Base-by-base conservation (phyloP, 495 filamentous ascomycete genomes). In the Penicillium odoratum region DNA sequence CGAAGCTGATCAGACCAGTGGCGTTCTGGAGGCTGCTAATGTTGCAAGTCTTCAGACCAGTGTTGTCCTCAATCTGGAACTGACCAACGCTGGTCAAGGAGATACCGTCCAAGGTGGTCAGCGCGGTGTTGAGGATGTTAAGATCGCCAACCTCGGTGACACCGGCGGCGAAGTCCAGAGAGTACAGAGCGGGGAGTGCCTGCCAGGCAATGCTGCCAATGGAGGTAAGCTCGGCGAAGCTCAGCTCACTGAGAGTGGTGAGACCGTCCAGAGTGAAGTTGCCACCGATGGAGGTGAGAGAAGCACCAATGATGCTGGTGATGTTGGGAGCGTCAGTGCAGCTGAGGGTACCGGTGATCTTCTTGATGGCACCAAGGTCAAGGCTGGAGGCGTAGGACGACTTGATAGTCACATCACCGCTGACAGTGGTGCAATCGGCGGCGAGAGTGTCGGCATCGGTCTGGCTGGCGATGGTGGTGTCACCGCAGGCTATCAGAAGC, bases 11-110 rank as follows among this genome's bases (percentile, higher is more conserved):
- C 31, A 77, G 66, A 48, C 70, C 71, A 60, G 78, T 85, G 57
- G 96, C 78, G 72, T 86, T 89, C 67, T 74, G 75, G 58, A 96
- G 80, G 69, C 85, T 81, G 69, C 78, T 77, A 66, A 93, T 81
- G 67, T 86, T 83, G 76, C 92, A 87, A 42, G 73, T 78, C 64
- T 81, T 79, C 58, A 96, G 74, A 56, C 82, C 80, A 36, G 70
- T 75, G 83, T 96, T 96, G 81, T 93, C 92, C 79, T 90, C 87
- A 78, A 96, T 83, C 63, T 91, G 76, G 69, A 95, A 82, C 44
- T 68, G 75, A 18, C 74, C 75, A 29, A 88, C 80, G 28, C 74
- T 79, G 50, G 80, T 62, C 56, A 97, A 77, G 68, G 90, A 86
- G 71, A 99, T 88, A 72, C 90, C 91, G 59, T 86, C 73, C 36